Evolutionary conservation across 2,329 filamentous ascomycete species (phyloP).

Genomic region (Cercospora sesami): DNA sequence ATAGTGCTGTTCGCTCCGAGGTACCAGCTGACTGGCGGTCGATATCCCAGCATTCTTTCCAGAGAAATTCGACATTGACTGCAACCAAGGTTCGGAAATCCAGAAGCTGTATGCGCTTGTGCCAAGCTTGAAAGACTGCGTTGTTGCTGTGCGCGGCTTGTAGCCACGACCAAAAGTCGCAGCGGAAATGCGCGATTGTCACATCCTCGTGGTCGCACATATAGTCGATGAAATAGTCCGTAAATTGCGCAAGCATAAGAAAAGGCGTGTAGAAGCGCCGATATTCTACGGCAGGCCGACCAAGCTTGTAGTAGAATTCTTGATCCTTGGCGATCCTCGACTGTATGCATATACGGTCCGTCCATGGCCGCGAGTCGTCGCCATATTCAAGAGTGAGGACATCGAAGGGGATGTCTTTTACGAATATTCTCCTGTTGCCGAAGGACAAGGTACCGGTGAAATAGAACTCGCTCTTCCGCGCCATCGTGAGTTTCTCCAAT

Average conservation of each 20-base stretch:
- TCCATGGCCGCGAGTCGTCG: conserved; percentile 44
- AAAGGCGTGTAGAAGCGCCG: conserved; percentile 62
- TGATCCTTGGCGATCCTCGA: conserved; percentile 42
- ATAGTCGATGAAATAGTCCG: conserved; percentile 72
- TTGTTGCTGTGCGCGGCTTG: conserved; percentile 48
- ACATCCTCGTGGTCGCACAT: conserved; percentile 47
- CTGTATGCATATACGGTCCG: conserved; percentile 60
- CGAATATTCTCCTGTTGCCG: conserved; percentile 49
- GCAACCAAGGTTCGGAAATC: conserved; percentile 67
- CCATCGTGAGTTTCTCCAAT: conserved; percentile 21
- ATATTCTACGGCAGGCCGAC: conserved; percentile 61
- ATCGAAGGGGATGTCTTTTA: conserved; percentile 58
- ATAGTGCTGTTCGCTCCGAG: neutral
- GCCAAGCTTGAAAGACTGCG: conserved; percentile 57
- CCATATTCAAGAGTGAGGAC: conserved; percentile 68
- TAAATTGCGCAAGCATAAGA: conserved; percentile 68
- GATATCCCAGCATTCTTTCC: conserved; percentile 59
- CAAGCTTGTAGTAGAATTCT: conserved; percentile 64
- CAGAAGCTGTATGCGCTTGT: conserved; percentile 35
- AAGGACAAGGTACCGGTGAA: conserved; percentile 63
- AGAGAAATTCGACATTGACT: conserved; percentile 63
- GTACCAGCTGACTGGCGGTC: conserved; percentile 20
- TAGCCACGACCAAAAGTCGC: conserved; percentile 61
- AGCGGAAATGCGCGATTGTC: conserved; percentile 58
- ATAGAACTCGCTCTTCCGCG: conserved; percentile 42